Base-by-base conservation (phyloP, 2,329 filamentous ascomycete genomes). In the Madurella fahalii region DNA sequence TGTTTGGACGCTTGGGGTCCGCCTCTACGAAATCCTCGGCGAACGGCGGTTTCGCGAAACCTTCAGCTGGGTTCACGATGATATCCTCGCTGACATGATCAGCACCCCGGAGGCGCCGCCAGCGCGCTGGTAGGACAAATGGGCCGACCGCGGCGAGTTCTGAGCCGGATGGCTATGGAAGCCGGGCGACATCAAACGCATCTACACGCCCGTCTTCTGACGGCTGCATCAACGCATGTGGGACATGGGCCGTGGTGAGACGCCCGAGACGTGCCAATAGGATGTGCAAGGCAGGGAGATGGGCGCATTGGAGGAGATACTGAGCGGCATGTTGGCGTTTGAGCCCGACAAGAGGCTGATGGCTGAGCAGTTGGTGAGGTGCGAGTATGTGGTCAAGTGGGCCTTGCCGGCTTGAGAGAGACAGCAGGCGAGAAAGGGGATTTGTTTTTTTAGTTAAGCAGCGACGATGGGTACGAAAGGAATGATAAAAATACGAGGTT, bases 1-100 rank as follows among this genome's bases (percentile, higher is more conserved):
- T 40, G 57, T 63, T 47, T 65, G 61, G 59, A 62, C 60, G 16
- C 60, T 64, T 16, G 62, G 61, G 34, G 59, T 63, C 15, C 61
- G 32, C 52, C 47, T 64, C 11, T 63, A 64, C 50, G 62, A 65
- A 49, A 20, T 60, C 16, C 54, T 63, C 15, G 61, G 63, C 53
- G 61, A 63, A 37, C 50, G 59, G 15, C 12, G 43, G 30, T 57
- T 65, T 16, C 62, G 63, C 32, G 60, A 64, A 42, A 53, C 58
- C 8, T 61, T 62, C 34, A 30, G 17, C n/a, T 49, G 58, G 34
- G 63, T 60, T 51, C 53, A 41, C 18, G 60, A 63, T 42, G 56
- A 62, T 47, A 59, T 65, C 43, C 45, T 60, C 18, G 60, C 53
- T 32, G 59, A 64, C 9, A 61, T 62, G 34, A 34, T 62, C 34